Evolutionary conservation across 2,329 filamentous ascomycete genomes (phyloP), one percentile per base, ranked within the genome.

Genomic region (Sarocladium oryzae): DNA sequence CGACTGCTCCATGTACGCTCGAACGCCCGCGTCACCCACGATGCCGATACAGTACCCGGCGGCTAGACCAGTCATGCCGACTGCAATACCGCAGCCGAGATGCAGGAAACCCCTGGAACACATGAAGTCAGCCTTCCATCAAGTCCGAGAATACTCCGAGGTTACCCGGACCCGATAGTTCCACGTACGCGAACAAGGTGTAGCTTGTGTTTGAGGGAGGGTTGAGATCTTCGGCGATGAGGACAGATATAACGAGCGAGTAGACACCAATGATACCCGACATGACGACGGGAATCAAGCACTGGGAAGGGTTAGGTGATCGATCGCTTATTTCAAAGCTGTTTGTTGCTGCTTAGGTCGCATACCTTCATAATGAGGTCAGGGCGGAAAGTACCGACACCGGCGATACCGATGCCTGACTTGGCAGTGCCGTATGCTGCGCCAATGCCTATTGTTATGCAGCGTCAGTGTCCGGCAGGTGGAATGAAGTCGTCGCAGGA

Each of bases 191-290:
- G 73, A 93, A 99, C 57, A 97, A 76, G 64, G 84, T 90, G 74
- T 95, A 96, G 65, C 77, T 77, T 52, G 70, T 67, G 58, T 78
- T 73, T 18, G 72, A 72, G 15, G 85, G 86, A 24, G 90, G 88
- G 48, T 78, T 79, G 67, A 97, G 83, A 68, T 96, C 89, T 69
- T 89, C 86, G 52, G 90, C 89, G 67, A 99, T 99, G 60, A 99
- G 82, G 64, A 99, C 93, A 16, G 92, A 88, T 60, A 99, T 91
- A 63, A 99, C 93, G 60, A 99, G 87, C 49, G 91, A 89, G 74
- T 99, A 99, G 59, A 99, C 93, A 53, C 93, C 93, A 64, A 99
- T 89, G 67, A 99, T 99, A 82, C 93, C 93, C 61, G 93, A 95
- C 93, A 99, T 99, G 76, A 99, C 85, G 58, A 93, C 88, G 56